Evolutionary conservation across 495 filamentous ascomycete genomes (phyloP).

Genomic region (Trichodelitschia bisporula): DNA sequence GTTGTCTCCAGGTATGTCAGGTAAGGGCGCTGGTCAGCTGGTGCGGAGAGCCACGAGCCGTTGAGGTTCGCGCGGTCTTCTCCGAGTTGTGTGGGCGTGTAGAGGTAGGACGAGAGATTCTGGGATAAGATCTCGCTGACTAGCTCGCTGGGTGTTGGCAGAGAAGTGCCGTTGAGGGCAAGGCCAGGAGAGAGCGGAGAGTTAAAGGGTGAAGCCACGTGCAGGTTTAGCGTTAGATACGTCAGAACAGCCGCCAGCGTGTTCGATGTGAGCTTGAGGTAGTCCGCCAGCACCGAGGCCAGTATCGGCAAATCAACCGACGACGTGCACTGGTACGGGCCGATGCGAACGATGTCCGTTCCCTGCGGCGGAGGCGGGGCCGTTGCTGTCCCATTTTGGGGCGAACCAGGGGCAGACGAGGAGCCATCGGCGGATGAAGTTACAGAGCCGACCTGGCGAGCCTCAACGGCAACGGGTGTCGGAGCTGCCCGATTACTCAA

Average conservation of each 20-base stretch:
- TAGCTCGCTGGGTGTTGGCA: constrained; percentile 7
- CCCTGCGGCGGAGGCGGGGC: too few species aligned
- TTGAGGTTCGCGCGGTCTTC: constrained; percentile 30
- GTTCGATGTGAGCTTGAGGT: constrained; percentile 22
- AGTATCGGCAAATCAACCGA: constrained; percentile 23
- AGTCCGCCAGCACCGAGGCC: constrained; percentile 22
- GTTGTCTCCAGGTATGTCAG: constrained; percentile 26
- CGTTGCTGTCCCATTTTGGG: too few species aligned
- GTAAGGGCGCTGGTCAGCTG: constrained; percentile 20
- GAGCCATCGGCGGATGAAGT: too few species aligned
- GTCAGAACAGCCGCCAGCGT: constrained; percentile 20
- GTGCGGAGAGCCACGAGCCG: constrained; percentile 28
- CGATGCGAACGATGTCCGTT: too few species aligned
- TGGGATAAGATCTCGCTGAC: constrained; percentile 13
- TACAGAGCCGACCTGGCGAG: too few species aligned
- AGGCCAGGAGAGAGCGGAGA: constrained; percentile 27
- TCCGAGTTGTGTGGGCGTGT: constrained; percentile 23
- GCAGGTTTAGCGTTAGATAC: constrained; percentile 31
- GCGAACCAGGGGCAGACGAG: too few species aligned
- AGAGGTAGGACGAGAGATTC: constrained; percentile 25
- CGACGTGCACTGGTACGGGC: constrained; percentile 30
- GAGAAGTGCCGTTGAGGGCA: constrained; percentile 10
- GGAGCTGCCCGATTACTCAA: too few species aligned
- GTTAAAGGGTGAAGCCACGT: too few species aligned
- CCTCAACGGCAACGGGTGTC: too few species aligned